These are phyloP conservation scores for Cladosporium halotolerans DNA, from an alignment of 2,329 filamentous ascomycete genomes.

Conservation along the genomic window DNA sequence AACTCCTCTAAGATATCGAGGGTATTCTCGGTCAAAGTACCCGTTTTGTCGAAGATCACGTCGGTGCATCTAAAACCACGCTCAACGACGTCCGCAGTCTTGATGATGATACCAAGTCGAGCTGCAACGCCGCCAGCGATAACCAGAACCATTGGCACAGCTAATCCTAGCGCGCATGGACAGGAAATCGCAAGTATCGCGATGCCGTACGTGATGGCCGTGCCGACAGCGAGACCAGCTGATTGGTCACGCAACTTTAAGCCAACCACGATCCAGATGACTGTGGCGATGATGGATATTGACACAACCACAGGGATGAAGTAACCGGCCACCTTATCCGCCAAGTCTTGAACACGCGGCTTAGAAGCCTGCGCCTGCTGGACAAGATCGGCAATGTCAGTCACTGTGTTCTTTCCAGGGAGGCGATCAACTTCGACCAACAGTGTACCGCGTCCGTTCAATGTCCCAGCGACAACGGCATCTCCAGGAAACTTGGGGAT, in stretches of 20 bases:
- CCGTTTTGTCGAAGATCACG: slow-evolving; percentile 75
- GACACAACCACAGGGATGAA: slow-evolving; percentile 62
- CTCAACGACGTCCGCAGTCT: slow-evolving; percentile 59
- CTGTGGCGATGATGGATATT: slow-evolving; percentile 55
- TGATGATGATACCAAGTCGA: slow-evolving; percentile 60
- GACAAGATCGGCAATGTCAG: slow-evolving; percentile 61
- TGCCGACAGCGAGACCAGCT: slow-evolving; percentile 12
- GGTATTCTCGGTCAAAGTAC: slow-evolving; percentile 62
- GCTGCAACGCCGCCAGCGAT: slow-evolving; percentile 61
- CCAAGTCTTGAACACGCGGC: slow-evolving; percentile 61
- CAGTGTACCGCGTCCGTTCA: slow-evolving; percentile 50
- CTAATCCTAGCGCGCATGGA: slow-evolving; percentile 68
- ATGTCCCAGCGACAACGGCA: slow-evolving; percentile 56
- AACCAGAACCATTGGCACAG: slow-evolving; percentile 72
- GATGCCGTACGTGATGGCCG: slow-evolving; percentile 65
- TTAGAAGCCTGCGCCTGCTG: slow-evolving; percentile 64
- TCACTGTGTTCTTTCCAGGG: slow-evolving; percentile 66
- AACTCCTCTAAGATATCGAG: slow-evolving; percentile 33
- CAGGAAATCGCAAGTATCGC: slow-evolving; percentile 69
- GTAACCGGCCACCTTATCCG: slow-evolving; percentile 59
- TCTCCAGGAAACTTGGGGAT: slow-evolving; percentile 53
- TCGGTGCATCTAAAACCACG: slow-evolving; percentile 55
- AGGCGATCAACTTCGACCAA: slow-evolving; percentile 52
- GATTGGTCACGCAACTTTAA: slow-evolving; percentile 29
- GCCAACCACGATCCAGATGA: slow-evolving; percentile 60